phyloP scores from a whole-genome alignment of 441 rosid species.

The Geranium incanum region DNA sequence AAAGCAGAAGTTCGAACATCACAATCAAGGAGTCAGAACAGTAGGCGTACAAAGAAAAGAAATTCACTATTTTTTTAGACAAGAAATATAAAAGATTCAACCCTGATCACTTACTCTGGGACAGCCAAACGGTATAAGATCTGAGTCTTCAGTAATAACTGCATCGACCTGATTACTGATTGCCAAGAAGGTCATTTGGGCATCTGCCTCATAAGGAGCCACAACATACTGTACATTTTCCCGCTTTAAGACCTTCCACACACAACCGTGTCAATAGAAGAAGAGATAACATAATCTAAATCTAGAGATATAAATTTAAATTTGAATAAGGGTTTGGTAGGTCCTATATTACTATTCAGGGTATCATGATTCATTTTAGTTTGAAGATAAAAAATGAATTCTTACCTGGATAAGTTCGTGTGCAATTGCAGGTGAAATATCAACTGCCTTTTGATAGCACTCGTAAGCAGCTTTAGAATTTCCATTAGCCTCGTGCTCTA shows the following conservation, averaged over 20 bases:
- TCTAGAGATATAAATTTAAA: conserved; percentile 1
- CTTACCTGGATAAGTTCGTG: conserved; percentile 73
- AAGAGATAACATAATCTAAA: conserved; percentile 16
- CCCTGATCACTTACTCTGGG: conserved; percentile 64
- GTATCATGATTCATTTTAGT: neutral
- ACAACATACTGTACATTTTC: conserved; percentile 69
- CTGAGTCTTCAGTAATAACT: conserved; percentile 90
- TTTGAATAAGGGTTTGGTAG: conserved; percentile 4
- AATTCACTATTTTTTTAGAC: neutral
- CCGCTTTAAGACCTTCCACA: conserved; percentile 61
- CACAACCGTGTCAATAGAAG: conserved; percentile 23
- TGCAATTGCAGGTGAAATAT: conserved; percentile 86
- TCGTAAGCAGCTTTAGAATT: conserved; percentile 79
- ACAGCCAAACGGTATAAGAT: conserved; percentile 95
- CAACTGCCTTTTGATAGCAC: conserved; percentile 90
- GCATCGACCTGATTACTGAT: conserved; percentile 75
- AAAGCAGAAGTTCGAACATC: neutral
- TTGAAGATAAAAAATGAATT: neutral
- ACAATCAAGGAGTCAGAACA: conserved; percentile 12
- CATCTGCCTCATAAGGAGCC: conserved; percentile 98
- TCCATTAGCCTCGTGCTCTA: conserved; percentile 78
- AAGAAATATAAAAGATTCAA: conserved; percentile 7
- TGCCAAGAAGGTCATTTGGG: conserved; percentile 90
- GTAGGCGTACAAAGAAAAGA: neutral
- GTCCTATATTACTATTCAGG: neutral